These are phyloP conservation scores for Medicago arabica DNA, from an alignment of 306 rosid species.

Conservation along the genomic window DNA sequence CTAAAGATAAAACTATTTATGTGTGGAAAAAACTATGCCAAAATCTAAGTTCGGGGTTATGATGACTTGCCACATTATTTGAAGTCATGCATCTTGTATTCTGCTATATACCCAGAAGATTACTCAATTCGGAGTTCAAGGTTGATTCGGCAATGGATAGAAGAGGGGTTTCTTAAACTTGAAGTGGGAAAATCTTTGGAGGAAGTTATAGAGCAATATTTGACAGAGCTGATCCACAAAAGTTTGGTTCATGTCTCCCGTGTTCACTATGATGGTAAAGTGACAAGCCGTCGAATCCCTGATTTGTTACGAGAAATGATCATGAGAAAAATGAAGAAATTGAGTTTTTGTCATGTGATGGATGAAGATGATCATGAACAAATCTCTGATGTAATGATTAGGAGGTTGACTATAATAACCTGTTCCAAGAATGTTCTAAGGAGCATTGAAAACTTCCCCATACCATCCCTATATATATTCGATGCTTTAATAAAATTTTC, in stretches of 20 bases:
- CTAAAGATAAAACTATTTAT: no score
- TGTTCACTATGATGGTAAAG: slow-evolving; percentile 19
- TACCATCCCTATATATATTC: no score
- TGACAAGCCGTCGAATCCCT: neutral
- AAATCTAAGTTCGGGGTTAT: no score
- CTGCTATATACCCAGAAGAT: slow-evolving; percentile 37
- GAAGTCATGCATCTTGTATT: slow-evolving; percentile 35
- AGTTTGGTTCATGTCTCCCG: slow-evolving; percentile 28
- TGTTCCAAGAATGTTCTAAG: no score
- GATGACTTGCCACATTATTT: slow-evolving; percentile 37
- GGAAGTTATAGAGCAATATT: slow-evolving; percentile 15
- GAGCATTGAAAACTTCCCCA: no score
- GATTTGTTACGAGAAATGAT: slow-evolving; percentile 12
- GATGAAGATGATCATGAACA: neutral
- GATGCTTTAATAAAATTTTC: no score
- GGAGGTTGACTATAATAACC: slow-evolving; percentile 16
- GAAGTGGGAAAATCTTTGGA: slow-evolving; percentile 17
- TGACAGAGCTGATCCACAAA: slow-evolving; percentile 23
- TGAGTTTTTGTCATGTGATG: neutral
- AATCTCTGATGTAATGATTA: neutral
- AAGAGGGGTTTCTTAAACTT: slow-evolving; percentile 14
- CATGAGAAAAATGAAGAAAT: slow-evolving; percentile 7
- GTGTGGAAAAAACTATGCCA: no score
- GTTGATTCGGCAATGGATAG: slow-evolving; percentile 28
- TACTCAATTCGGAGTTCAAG: neutral